These are phyloP conservation scores for Phoma sp. DNA, from an alignment of 2,329 filamentous ascomycete species.

Conservation along the genomic window DNA sequence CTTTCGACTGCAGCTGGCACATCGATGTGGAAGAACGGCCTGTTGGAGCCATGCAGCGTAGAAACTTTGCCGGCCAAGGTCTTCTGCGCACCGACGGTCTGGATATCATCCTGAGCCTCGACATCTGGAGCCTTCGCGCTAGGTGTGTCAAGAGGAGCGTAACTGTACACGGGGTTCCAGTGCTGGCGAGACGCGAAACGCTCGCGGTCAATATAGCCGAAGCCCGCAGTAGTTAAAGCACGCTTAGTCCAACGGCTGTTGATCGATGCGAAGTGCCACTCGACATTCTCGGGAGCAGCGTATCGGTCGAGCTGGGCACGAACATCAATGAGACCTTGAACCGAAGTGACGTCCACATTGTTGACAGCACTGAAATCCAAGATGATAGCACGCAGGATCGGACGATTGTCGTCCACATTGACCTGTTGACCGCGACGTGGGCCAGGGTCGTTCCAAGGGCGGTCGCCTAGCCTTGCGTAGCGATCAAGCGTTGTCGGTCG, in stretches of 20 bases:
- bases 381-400: conserved; percentile 85
- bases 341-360: conserved; percentile 89
- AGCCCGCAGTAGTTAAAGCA: conserved; percentile 83
- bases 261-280: conserved; percentile 96
- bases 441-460: conserved; percentile 94
- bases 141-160: conserved; percentile 81
- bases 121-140: conserved; percentile 64
- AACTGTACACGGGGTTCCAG: conserved; percentile 95
- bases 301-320: conserved; percentile 92
- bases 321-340: conserved; percentile 91
- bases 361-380: conserved; percentile 94
- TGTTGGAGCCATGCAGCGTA: conserved; percentile 82
- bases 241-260: conserved; percentile 95
- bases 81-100: conserved; percentile 18
- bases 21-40: conserved; percentile 93
- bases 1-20: conserved; percentile 87
- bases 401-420: conserved; percentile 59
- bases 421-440: conserved; percentile 63
- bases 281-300: conserved; percentile 77
- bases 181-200: conserved; percentile 56
- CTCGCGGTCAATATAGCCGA: conserved; percentile 70
- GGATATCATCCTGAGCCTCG: conserved; percentile 34
- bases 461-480: conserved; percentile 65
- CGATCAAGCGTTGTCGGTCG: conserved; percentile 74
- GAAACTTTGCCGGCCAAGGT: conserved; percentile 55